Evolutionary conservation across 192 early-diverging fungal species (phyloP), one percentile per base, ranked within the genome.

Genomic region (Coemansia sp.): DNA sequence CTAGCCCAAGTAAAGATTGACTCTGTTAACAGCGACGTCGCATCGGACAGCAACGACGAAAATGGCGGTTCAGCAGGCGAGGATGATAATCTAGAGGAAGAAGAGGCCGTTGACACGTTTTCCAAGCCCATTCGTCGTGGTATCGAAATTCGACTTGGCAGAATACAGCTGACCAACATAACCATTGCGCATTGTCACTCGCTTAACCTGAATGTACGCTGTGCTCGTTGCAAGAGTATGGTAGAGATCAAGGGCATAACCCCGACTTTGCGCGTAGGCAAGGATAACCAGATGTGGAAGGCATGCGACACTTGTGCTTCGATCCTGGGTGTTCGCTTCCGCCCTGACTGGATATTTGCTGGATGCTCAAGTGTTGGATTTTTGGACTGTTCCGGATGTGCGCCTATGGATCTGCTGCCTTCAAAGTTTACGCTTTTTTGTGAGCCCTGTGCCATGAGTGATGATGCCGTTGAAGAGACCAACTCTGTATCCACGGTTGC

Each of bases 221-320:
- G 94, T 66, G 73, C 60, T n/a, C 83, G 92, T 1, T 96, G 94
- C 85, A 94, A 91, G 66, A 62, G 73, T 48, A 71, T 83, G 0
- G 69, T 88, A 1, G 91, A 90, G 48, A 60, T 90, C n/a, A 80
- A 76, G 32, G 77, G 87, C n/a, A 68, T 92, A 0, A 14, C 70
- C 6, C 68, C 72, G 25, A 73, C 69, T 3, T 48, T 56, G 30
- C 60, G 56, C 12, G 56, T 22, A 31, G 80, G 69, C 11, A 67
- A 59, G 59, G 80, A 82, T 56, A 65, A 68, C 10, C 75, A 83
- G 51, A 56, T 78, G 60, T 77, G 87, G 70, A 80, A 71, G 57
- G 75, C 80, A 0, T 90, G 89, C 55, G 69, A 77, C 2, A 84
- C 83, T 3, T 90, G 89, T 66, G 67, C 83, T 14, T 67, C 80